Evolutionary conservation across 768 basidiomycete species (phyloP), one percentile per base, ranked within the genome.

Genomic region (Panaeolus cyanescens): DNA sequence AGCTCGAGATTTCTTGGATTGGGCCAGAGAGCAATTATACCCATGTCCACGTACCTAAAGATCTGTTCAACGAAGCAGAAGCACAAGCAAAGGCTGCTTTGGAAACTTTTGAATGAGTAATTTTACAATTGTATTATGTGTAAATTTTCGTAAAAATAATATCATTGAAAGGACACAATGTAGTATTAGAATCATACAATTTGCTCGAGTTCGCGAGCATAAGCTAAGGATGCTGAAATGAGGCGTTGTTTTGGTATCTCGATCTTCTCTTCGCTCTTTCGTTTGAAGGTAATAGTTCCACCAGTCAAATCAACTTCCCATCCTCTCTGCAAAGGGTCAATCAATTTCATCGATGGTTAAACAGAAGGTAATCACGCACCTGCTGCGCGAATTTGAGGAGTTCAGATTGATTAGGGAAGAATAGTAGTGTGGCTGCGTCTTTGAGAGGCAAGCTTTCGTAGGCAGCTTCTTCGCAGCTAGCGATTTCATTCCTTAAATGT

Each of bases 1-100:
- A 99, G 72, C 85, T 99, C 28, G 97, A 99, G 76, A 86, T 99
- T 84, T 92, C 95, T 33, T 99, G 97, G 97, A 88, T 98, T 61
- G 87, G 95, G 36, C 83, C 86, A 32, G 93, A 96, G 76, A 92
- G 91, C 32, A 85, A 88, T 31, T 87, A 87, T 57, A 72, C 88
- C 54, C 95, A 98, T 75, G 81, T 86, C 25, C 84, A 87, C 25
- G 93, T 99, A 58, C 97, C 97, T 53, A 84, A 84, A 62, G 95
- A 95, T 32, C 79, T 98, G 61, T 80, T 89, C 42, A 84, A 85
- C 22, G 94, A 96, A 70, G 97, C 96, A 31, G 92, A 97, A 72
- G 80, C 79, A 59, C 89, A 90, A 73, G 97, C 95, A 19, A 94
- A 92, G 79, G 92, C 88, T 50, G 87, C 91, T 36, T 73, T 99